Evolutionary conservation across 2,329 filamentous ascomycete genomes (phyloP).

Genomic region (Teratosphaeria nubilosa): DNA sequence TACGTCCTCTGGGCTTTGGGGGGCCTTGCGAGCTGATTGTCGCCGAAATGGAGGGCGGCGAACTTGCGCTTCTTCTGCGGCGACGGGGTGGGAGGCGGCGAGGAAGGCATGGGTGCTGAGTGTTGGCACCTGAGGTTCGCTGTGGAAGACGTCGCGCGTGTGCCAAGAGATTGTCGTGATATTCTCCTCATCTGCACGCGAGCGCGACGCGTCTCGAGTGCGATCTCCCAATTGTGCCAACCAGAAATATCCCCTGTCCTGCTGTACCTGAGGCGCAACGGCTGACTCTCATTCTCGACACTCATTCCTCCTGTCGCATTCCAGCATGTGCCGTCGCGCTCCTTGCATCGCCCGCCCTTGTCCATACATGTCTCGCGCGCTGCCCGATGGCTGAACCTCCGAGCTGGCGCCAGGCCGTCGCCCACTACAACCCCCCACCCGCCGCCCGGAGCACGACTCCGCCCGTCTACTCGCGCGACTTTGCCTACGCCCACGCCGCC

Average conservation of each 20-base stretch:
- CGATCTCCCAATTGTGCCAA: neutral
- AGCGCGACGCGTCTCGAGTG: neutral
- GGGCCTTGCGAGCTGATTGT: slow-evolving; percentile 25
- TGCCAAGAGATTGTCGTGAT: slow-evolving; percentile 30
- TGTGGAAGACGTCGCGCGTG: slow-evolving; percentile 37
- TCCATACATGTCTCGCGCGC: neutral
- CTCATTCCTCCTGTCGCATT: neutral
- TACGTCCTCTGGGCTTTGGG: slow-evolving; percentile 65
- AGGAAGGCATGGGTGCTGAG: slow-evolving; percentile 47
- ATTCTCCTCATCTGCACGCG: neutral
- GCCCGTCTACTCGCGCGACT: slow-evolving; percentile 29
- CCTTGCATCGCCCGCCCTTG: slow-evolving; percentile 2
- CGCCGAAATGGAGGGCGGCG: slow-evolving; percentile 19
- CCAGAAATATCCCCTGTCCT: neutral
- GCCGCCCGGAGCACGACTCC: slow-evolving; percentile 3
- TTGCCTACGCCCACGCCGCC: slow-evolving; percentile 34
- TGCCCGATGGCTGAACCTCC: slow-evolving; percentile 4
- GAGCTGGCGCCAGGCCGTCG: slow-evolving; percentile 2
- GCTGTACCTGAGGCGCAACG: neutral
- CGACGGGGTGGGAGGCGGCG: slow-evolving; percentile 40
- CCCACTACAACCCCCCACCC: slow-evolving; percentile 2
- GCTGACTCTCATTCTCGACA: neutral
- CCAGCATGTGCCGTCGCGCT: neutral
- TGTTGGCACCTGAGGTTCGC: slow-evolving; percentile 27
- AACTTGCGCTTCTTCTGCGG: slow-evolving; percentile 23